Percentiles rank a stretch among this genome's conserved stretches.
phyloP scores from a whole-genome alignment of 164 flowering plant species.

The Dillenia suffruticosa region DNA sequence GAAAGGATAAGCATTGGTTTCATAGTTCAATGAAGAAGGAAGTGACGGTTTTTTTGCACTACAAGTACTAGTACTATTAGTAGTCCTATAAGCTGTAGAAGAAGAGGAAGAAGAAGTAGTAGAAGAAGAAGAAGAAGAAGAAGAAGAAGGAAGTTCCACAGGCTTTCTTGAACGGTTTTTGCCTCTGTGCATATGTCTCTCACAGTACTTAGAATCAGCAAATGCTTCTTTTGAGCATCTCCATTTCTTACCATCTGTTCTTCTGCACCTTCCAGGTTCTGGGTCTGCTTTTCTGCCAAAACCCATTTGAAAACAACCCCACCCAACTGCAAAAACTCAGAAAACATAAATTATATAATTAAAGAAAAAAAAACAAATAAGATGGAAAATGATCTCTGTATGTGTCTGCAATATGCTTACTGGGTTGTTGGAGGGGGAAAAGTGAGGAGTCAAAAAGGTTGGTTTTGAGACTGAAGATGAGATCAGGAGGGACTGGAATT shows the following conservation, averaged over 20 bases:
- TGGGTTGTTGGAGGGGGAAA: slow-evolving; percentile 28
- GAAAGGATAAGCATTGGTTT: slow-evolving; percentile 18
- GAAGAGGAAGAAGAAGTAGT: slow-evolving; percentile 1
- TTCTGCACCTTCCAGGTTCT: slow-evolving; percentile 70
- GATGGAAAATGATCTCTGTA: background rate
- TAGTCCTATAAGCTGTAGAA: slow-evolving; percentile 2
- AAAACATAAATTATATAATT: slow-evolving; percentile 12
- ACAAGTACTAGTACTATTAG: background rate
- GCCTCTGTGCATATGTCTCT: slow-evolving; percentile 70
- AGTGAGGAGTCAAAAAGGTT: slow-evolving; percentile 27
- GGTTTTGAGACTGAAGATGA: slow-evolving; percentile 31
- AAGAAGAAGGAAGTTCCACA: slow-evolving; percentile 29
- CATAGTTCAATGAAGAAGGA: slow-evolving; percentile 12
- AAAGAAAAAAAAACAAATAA: background rate
- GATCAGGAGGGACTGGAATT: slow-evolving; percentile 51
- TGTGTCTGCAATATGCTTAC: slow-evolving; percentile 18
- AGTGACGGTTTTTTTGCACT: slow-evolving; percentile 1
- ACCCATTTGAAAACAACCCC: slow-evolving; percentile 53
- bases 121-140: slow-evolving; percentile 6
- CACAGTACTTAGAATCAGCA: slow-evolving; percentile 68
- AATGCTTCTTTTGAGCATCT: slow-evolving; percentile 57
- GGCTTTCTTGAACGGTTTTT: slow-evolving; percentile 71
- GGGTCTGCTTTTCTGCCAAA: slow-evolving; percentile 55
- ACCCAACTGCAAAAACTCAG: slow-evolving; percentile 31
- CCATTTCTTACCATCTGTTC: slow-evolving; percentile 78